Evolutionary conservation across 805 yeast genomes (phyloP), one percentile per base, ranked within the genome.

Genomic region (Lipomyces starkeyi): DNA sequence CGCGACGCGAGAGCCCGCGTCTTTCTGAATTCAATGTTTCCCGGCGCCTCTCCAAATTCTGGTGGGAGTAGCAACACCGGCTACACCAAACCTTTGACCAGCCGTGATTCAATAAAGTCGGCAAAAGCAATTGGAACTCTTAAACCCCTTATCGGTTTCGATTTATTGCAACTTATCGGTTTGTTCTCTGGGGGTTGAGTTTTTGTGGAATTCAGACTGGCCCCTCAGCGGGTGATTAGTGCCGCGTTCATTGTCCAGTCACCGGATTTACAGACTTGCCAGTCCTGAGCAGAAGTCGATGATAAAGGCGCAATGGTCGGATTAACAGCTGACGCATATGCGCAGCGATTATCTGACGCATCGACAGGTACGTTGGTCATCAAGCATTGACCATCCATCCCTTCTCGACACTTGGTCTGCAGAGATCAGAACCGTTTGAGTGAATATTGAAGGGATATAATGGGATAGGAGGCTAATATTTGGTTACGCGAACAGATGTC

Each of bases 401-500:
- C 17, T 1, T 14, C 8, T 14, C 27, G 34, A 22, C n/a, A 9
- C 27, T 49, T 17, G 32, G 32, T 29, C 32, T 29, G 32, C 32
- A 22, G 22, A 14, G 34, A 29, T 53, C 34, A 25, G 56, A 25
- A 53, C 40, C 17, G 0, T 14, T 14, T 37, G 13, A 14, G 40
- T 29, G 40, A 37, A 37, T 37, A 14, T 14, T 25, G 37, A 34
- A 29, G 11, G 20, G 43, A 34, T 29, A 55, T 6, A 54, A 20
- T 6, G 55, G 25, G 27, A 57, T 20, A 13, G n/a, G 2, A 57
- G n/a, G 25, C 34, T 29, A 22, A 25, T 14, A 54, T 6, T 59
- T 22, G 6, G 20, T 7, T 6, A n/a, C 55, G 14, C 20, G 14
- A 4, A 17, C 81, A 60, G 93, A 89, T 76, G 83, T 83, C 71